Evolutionary conservation across 352 stramenopile genomes (phyloP).

Genomic region (Phytopythium montanum): DNA sequence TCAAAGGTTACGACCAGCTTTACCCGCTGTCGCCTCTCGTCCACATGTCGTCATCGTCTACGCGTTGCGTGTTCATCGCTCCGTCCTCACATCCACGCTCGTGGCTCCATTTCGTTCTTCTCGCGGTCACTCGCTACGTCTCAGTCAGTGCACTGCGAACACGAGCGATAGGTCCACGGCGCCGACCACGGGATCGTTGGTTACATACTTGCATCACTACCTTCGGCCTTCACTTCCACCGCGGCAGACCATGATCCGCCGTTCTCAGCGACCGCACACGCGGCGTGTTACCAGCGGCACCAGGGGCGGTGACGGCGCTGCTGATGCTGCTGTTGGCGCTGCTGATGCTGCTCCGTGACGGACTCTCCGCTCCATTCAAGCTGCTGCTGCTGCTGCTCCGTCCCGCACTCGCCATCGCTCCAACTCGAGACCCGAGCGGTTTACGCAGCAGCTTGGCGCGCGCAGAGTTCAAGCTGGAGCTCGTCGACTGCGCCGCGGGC

Average conservation of each 20-base stretch:
- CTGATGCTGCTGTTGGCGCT: neutral
- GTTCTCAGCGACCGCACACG: neutral
- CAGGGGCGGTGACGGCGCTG: neutral
- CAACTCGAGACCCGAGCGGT: neutral
- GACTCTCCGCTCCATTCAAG: slow-evolving; percentile 2
- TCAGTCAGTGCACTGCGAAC: neutral
- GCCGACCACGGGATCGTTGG: too few relatives aligned
- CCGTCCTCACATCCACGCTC: neutral
- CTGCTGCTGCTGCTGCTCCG: slow-evolving; percentile 1
- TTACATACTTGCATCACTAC: slow-evolving; percentile 1
- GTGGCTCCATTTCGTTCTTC: neutral
- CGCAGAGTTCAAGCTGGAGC: neutral
- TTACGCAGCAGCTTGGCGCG: slow-evolving; percentile 6
- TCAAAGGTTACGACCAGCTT: neutral
- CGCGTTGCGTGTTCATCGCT: neutral
- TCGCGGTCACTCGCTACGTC: neutral
- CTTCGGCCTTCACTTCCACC: slow-evolving; percentile 7
- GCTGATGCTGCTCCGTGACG: slow-evolving; percentile 6
- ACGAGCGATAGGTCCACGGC: neutral
- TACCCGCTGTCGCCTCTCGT: neutral
- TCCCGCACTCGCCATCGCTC: neutral
- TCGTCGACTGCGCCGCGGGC: slow-evolving; percentile 8
- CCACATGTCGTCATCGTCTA: neutral
- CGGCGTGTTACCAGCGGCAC: neutral
- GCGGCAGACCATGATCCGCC: neutral